phyloP scores from a whole-genome alignment of 371 early-diverging fungal genomes.

The Mortierella sp. region DNA sequence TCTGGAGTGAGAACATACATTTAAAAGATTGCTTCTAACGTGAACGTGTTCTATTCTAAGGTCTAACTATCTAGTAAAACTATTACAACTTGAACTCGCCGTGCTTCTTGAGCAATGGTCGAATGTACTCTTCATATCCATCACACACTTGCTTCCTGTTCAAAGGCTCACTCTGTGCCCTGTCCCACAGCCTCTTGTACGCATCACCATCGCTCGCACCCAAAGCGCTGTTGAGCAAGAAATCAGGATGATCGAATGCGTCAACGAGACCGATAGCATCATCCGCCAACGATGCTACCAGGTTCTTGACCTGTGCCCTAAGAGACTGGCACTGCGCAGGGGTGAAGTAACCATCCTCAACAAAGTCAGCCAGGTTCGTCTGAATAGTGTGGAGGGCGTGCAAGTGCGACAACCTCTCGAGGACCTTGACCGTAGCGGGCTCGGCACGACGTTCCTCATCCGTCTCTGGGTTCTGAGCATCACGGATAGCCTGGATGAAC shows the following conservation, averaged over 20 bases:
- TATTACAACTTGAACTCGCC: slow-evolving; percentile 52
- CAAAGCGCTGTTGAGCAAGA: slow-evolving; percentile 77
- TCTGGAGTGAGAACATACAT: too few species aligned
- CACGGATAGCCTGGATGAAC: slow-evolving; percentile 65
- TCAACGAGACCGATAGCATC: slow-evolving; percentile 81
- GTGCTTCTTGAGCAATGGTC: slow-evolving; percentile 59
- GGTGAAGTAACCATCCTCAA: slow-evolving; percentile 60
- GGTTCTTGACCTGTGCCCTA: slow-evolving; percentile 57
- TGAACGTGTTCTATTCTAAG: too few species aligned
- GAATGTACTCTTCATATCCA: slow-evolving; percentile 68
- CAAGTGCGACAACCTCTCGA: slow-evolving; percentile 61
- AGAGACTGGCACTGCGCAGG: slow-evolving; percentile 64
- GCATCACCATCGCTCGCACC: slow-evolving; percentile 81
- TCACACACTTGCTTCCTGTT: slow-evolving; percentile 66
- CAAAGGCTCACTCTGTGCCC: slow-evolving; percentile 76
- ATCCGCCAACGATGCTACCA: slow-evolving; percentile 71
- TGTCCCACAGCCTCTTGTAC: slow-evolving; percentile 67
- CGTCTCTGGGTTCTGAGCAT: slow-evolving; percentile 41
- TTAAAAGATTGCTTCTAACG: too few species aligned
- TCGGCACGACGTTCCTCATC: slow-evolving; percentile 34
- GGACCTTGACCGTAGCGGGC: slow-evolving; percentile 54
- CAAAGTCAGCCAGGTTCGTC: slow-evolving; percentile 72
- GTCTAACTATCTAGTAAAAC: too few species aligned
- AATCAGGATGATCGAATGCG: slow-evolving; percentile 81
- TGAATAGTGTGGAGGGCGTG: slow-evolving; percentile 74